These are phyloP conservation scores for Erodium maritimum DNA, from an alignment of 345 rosid genomes.

Conservation along the genomic window DNA sequence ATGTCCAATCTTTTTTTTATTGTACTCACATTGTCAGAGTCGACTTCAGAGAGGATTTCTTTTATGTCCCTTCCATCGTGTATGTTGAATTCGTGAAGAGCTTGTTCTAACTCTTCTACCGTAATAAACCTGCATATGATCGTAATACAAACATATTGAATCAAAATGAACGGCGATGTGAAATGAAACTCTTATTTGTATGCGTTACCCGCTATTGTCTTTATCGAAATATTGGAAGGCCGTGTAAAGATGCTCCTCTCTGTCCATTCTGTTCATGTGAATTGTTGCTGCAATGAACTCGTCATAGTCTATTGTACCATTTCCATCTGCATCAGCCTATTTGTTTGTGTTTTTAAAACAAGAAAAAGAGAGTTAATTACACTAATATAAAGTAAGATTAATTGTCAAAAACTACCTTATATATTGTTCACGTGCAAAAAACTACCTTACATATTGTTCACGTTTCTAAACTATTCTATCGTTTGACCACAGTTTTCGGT, in stretches of 20 bases:
- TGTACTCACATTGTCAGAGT: constrained; percentile 28
- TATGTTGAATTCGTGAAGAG: constrained; percentile 32
- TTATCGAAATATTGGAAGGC: constrained; percentile 47
- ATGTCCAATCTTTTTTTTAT: background rate
- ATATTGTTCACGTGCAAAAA: too few species aligned
- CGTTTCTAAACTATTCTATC: too few species aligned
- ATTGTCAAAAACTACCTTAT: too few species aligned
- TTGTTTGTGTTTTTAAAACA: background rate
- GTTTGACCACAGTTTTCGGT: too few species aligned
- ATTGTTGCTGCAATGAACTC: constrained; percentile 46
- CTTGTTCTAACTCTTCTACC: constrained; percentile 43
- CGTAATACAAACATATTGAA: too few species aligned
- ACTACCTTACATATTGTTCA: too few species aligned
- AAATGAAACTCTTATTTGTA: background rate
- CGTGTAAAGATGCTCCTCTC: constrained; percentile 43
- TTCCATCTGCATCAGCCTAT: constrained; percentile 69
- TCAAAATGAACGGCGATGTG: too few species aligned
- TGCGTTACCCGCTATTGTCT: constrained; percentile 41
- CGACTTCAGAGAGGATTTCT: constrained; percentile 39
- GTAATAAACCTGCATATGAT: constrained; percentile 27
- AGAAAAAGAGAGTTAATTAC: background rate
- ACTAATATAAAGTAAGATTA: too few species aligned
- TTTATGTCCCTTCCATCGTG: constrained; percentile 35
- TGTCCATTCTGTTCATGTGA: constrained; percentile 45
- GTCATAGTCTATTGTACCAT: constrained; percentile 39